phyloP scores from a whole-genome alignment of 2,329 filamentous ascomycete genomes.

The Trichophyton rubrum region DNA sequence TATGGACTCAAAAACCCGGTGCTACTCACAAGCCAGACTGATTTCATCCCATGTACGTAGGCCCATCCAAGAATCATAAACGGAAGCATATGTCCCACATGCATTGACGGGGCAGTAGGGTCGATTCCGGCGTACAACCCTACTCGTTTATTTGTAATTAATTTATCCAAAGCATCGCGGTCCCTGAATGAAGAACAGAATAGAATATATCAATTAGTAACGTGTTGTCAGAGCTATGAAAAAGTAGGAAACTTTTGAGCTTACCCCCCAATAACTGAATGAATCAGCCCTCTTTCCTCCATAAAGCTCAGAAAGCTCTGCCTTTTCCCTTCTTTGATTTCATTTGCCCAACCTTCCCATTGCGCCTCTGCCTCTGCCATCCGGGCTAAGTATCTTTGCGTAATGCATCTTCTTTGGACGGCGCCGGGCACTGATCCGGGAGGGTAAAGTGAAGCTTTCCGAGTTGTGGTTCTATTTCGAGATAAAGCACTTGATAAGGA shows the following conservation, averaged over 20 bases:
- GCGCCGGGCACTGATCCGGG: background rate
- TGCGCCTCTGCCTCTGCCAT: conserved; percentile 29
- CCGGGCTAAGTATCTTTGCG: conserved; percentile 24
- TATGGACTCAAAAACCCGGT: too few relatives aligned
- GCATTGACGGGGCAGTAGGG: conserved; percentile 38
- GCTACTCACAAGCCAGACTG: conserved; percentile 34
- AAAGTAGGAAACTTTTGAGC: background rate
- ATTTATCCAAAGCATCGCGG: conserved; percentile 30
- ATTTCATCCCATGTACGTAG: conserved; percentile 36
- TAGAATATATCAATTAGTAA: background rate
- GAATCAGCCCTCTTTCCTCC: conserved; percentile 35
- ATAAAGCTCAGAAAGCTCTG: conserved; percentile 34
- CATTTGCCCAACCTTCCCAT: conserved; percentile 30
- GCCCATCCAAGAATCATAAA: conserved; percentile 41
- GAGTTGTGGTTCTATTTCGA: background rate
- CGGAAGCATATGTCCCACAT: conserved; percentile 40
- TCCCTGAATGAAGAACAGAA: conserved; percentile 20
- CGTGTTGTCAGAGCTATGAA: background rate
- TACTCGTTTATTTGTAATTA: conserved; percentile 35
- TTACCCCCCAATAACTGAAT: conserved; percentile 37
- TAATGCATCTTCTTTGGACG: conserved; percentile 24
- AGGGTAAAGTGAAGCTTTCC: too few relatives aligned
- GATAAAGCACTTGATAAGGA: background rate
- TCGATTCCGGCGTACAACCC: conserved; percentile 39
- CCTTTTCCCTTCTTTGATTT: conserved; percentile 33